Base-by-base conservation (phyloP, 768 basidiomycete species). In the Xerocomus brunneocitrinus region DNA sequence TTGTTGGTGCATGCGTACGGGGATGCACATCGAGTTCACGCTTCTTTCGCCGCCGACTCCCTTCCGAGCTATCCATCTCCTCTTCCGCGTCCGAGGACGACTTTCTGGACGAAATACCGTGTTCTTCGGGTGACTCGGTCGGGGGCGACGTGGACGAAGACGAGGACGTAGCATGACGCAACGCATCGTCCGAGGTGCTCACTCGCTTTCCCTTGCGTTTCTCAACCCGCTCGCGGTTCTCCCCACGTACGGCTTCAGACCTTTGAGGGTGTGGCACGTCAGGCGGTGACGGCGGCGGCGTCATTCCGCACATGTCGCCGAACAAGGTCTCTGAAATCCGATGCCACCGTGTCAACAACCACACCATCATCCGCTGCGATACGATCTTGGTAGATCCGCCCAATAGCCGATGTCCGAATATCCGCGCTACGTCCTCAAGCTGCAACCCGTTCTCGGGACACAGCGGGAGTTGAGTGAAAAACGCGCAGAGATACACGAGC, bases 401-500 rank as follows among this genome's bases (percentile, higher is more conserved):
- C 42, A 77, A 63, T 35, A 80, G 58, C 13, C 69, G 61, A 2
- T 65, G 64, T 8, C 75, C 79, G 49, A 81, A 81, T 47, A 80
- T 74, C 40, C 73, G 67, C 6, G 75, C 74, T 47, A 80, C 70
- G 41, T 74, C 72, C 47, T 77, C 73, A 34, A 74, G 64, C 6
- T 73, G 65, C n/a, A 82, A 60, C 1, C 74, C 73, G 54, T 82
- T 81, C 41, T 77, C 77, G 1, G 78, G 74, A 50, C 73, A 77
- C 7, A 79, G 67, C 3, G 77, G 79, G 0, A 80, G 62, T 57
- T 82, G 79, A 1, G 76, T 76, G 59, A 80, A 78, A 62, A 80
- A 79, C 5, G 70, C 70, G 49, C 74, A 67, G 32, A 80, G 70
- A 58, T 80, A 78, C 38, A 69, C 60, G 45, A 81, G 68, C 4